Evolutionary conservation across 257 asterid species (phyloP).

Genomic region (Gentiana straminea): DNA sequence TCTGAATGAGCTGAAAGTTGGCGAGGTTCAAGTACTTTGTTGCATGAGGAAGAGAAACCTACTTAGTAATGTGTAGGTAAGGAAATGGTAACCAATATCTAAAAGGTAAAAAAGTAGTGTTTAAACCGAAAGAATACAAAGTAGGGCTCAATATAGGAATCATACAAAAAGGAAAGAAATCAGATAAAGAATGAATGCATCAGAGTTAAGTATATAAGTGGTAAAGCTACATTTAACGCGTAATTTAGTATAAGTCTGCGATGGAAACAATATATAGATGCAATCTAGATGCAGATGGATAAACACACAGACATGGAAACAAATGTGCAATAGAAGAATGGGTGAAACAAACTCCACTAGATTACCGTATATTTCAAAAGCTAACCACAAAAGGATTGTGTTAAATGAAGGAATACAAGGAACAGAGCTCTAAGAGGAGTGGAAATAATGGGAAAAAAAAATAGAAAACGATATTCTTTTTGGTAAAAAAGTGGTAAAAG

Average conservation of each 20-base stretch:
- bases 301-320: background rate
- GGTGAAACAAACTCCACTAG: slow-evolving; percentile 7
- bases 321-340: slow-evolving; percentile 10
- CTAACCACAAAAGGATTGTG: slow-evolving; percentile 20
- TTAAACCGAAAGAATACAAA: too few species aligned
- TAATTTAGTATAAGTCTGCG: too few species aligned
- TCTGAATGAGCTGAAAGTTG: too few species aligned
- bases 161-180: background rate
- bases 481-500: slow-evolving; percentile 7
- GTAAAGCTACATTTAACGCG: slow-evolving; percentile 3
- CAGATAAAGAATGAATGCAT: background rate
- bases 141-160: background rate
- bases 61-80: too few species aligned
- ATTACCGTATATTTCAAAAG: slow-evolving; percentile 15
- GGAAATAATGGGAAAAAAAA: slow-evolving; percentile 10
- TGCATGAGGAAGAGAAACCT: too few species aligned
- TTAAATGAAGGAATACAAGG: slow-evolving; percentile 31
- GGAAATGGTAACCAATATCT: too few species aligned
- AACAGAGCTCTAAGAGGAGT: slow-evolving; percentile 18
- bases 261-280: background rate
- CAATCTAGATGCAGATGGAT: background rate
- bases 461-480: slow-evolving; percentile 20
- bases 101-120: too few species aligned
- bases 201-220: background rate
- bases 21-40: too few species aligned